A percentile compares a stretch with the other conserved stretches of the same genome.
Evolutionary conservation across 768 basidiomycete genomes (phyloP).

Genomic region (Hirschioporus abietinus): DNA sequence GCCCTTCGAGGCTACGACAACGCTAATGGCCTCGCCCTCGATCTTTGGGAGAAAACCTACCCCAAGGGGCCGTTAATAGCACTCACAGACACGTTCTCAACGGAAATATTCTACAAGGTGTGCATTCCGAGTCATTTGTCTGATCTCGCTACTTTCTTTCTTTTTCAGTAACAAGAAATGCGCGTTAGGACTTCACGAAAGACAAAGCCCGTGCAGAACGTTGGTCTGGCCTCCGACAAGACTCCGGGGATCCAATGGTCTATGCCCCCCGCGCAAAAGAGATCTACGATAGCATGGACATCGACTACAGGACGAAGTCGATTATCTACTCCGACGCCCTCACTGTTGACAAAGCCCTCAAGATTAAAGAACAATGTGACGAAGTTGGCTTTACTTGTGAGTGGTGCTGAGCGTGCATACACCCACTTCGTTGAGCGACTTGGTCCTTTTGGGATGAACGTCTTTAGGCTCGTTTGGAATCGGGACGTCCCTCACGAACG

Average conservation of each 20-base stretch:
- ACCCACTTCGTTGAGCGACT: constrained; percentile 4
- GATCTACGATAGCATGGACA: constrained; percentile 65
- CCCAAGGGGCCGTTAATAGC: constrained; percentile 55
- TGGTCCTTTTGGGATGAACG: constrained; percentile 6
- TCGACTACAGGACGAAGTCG: constrained; percentile 57
- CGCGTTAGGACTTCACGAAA: constrained; percentile 48
- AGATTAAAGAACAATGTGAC: constrained; percentile 65
- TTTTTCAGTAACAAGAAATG: no score
- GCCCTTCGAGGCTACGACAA: constrained; percentile 79
- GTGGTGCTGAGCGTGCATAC: constrained; percentile 11
- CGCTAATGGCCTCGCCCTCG: constrained; percentile 68
- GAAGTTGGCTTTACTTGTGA: constrained; percentile 66
- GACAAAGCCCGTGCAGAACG: constrained; percentile 55
- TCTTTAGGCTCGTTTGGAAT: constrained; percentile 81
- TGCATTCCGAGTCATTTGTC: not conserved
- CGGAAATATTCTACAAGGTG: constrained; percentile 78
- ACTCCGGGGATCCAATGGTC: constrained; percentile 85
- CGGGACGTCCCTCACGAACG: constrained; percentile 89
- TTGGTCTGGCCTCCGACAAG: constrained; percentile 87
- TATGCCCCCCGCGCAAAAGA: constrained; percentile 73
- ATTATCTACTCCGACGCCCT: constrained; percentile 86
- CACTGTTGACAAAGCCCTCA: constrained; percentile 62
- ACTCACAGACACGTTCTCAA: constrained; percentile 94
- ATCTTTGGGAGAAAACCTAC: constrained; percentile 83
- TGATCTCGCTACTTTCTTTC: constrained; percentile 8